Conservation (phyloP, 768 basidiomycete species). For the Mycena pura region DNA sequence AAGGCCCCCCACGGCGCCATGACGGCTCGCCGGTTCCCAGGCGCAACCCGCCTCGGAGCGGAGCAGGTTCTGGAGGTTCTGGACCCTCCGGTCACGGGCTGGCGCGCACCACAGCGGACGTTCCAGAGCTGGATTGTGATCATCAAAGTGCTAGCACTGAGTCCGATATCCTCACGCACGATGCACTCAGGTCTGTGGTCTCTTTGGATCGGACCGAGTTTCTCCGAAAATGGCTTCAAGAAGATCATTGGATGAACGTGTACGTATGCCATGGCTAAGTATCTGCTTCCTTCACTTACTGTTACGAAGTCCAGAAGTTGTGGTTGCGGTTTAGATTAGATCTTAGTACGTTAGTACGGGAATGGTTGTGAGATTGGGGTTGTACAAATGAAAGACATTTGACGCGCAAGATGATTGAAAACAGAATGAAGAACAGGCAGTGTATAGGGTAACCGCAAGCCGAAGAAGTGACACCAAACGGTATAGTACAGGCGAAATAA, state of each 20-base stretch:
- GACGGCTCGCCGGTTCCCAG: constrained; percentile 8
- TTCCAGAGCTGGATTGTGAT: constrained; percentile 6
- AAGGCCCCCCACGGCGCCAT: background rate
- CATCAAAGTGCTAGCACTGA: background rate
- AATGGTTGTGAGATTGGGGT: too few species aligned
- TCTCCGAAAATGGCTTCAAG: constrained; percentile 10
- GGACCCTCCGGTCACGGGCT: background rate
- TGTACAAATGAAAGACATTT: too few species aligned
- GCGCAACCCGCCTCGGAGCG: background rate
- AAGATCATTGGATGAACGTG: background rate
- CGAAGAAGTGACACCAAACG: too few species aligned
- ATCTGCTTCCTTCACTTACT: background rate
- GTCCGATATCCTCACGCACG: constrained; percentile 6
- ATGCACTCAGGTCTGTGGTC: constrained; percentile 6
- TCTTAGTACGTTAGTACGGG: too few species aligned
- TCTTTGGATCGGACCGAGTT: background rate
- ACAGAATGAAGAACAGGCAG: too few species aligned
- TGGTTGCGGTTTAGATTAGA: too few species aligned
- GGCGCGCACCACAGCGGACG: background rate
- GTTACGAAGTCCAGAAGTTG: too few species aligned
- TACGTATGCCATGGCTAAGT: background rate
- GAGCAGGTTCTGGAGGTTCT: background rate
- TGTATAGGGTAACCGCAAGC: too few species aligned
- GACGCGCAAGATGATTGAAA: too few species aligned
- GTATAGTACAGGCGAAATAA: too few species aligned